Evolutionary conservation across 257 asterid species (phyloP), one percentile per base, ranked within the genome.

Genomic region (Solanum arcanum): DNA sequence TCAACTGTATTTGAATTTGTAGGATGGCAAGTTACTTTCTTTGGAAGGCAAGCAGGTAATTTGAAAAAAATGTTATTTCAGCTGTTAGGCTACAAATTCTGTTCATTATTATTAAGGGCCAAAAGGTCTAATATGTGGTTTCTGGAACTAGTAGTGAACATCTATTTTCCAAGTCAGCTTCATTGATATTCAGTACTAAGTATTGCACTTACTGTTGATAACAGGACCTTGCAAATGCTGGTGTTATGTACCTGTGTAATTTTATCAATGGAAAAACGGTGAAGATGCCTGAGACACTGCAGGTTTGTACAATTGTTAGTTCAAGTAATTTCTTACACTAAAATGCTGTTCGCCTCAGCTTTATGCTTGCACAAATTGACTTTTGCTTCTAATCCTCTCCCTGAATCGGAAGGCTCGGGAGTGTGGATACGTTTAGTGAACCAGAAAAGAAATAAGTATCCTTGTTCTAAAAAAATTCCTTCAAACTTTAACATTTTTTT

Each of bases 31-130:
- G 86, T 89, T 96, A 69, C 93, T 90, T 59, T 90, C 98, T 7
- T 73, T 96, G 84, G 99, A 95, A 91, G 91, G 89, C 86, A 94
- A 95, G 88, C 98, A 96, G 98, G 99, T 96, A 88, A 91, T 12
- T 9, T 3, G 15, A 27, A 27, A 16, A 15, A 80, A 27, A 5
- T 5, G 6, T 39, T 15, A 27, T 80, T 80, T 80, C 84, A 80
- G 66, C 20, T 47, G 16, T 20, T 16, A 78, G 66, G 66, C 68
- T 47, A 88, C 39, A 83, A 39, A 33, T 81, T 87, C 13, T 70
- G 78, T 85, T 42, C 35, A 5, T 35, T 84, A 42, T 66, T 69
- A 23, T 85, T 25, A 20, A 27, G 47, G 16, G 84, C 27, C 66
- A 42, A 84, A 72, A 69, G 47, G 29, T 46, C 52, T 44, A n/a